A percentile compares a stretch with the other conserved stretches of the same genome.
Conservation (phyloP, 257 asterid genomes). For the Striga asiatica region DNA sequence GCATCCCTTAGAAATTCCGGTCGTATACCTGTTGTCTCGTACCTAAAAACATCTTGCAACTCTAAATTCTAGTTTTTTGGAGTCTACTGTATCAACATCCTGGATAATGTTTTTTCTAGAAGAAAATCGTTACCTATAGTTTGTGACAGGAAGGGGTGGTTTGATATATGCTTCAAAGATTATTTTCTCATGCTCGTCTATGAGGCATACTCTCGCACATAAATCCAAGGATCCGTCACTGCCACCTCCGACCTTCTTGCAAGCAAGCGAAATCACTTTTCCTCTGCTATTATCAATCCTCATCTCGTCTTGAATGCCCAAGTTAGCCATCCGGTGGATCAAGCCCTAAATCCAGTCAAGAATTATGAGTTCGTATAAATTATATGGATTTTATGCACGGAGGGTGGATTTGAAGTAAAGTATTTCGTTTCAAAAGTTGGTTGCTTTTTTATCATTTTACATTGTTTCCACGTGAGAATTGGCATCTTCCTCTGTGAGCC, state of each 20-base stretch:
- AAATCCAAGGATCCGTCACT: conserved; percentile 83
- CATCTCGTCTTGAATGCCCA: conserved; percentile 69
- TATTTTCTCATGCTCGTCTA: conserved; percentile 59
- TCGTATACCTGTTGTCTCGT: conserved; percentile 70
- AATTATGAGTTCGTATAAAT: too few relatives aligned
- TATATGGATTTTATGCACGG: too few relatives aligned
- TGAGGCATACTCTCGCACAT: conserved; percentile 75
- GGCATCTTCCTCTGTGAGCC: conserved; percentile 55
- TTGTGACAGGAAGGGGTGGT: conserved; percentile 68
- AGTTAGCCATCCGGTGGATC: conserved; percentile 60
- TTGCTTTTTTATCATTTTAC: conserved; percentile 19
- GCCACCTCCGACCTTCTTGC: conserved; percentile 96
- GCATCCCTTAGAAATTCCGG: conserved; percentile 76
- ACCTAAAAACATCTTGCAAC: conserved; percentile 32
- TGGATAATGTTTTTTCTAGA: neutral
- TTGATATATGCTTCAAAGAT: conserved; percentile 70
- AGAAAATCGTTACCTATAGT: conserved; percentile 43
- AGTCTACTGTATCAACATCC: neutral
- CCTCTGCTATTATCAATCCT: conserved; percentile 54
- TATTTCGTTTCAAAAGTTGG: neutral
- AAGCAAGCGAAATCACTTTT: conserved; percentile 68
- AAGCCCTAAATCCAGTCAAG: conserved; percentile 30
- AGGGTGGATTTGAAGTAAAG: too few relatives aligned
- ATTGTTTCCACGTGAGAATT: conserved; percentile 50
- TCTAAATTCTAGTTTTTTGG: too few relatives aligned